Conservation (phyloP, 176 grass and related monocot species). For the Bonia amplexicaulis region DNA sequence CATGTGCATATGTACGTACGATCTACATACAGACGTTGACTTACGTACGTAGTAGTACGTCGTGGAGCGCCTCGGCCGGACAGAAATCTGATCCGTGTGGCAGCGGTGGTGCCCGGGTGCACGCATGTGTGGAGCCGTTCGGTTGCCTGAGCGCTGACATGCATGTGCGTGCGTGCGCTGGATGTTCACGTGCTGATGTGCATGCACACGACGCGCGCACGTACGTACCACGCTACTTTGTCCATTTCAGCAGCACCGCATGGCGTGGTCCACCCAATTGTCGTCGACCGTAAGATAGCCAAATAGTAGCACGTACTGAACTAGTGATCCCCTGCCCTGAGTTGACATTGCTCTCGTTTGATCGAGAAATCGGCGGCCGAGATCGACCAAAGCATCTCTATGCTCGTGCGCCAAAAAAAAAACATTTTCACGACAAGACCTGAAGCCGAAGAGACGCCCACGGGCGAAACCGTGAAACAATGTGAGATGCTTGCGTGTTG, state of each 20-base stretch:
- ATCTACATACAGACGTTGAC: neutral
- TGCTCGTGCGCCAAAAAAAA: neutral
- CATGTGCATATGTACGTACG: neutral
- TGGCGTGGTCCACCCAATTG: neutral
- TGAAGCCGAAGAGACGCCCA: neutral
- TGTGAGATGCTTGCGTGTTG: neutral
- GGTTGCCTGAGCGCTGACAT: neutral
- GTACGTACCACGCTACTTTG: neutral
- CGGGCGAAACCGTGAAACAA: neutral
- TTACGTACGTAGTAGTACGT: too few relatives aligned
- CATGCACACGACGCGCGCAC: neutral
- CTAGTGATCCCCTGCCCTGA: too few relatives aligned
- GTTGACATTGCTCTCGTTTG: neutral
- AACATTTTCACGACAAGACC: neutral
- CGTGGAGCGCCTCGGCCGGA: neutral
- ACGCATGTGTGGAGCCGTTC: neutral
- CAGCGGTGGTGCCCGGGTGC: neutral
- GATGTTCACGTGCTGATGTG: conserved; percentile 5
- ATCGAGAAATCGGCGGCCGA: neutral
- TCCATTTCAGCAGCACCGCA: neutral
- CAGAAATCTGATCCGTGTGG: neutral
- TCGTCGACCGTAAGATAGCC: neutral
- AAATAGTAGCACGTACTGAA: too few relatives aligned
- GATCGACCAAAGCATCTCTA: neutral
- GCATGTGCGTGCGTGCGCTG: neutral